These are phyloP conservation scores for Paspalum notatum DNA, from an alignment of 176 grass and related monocot species.

Conservation along the genomic window DNA sequence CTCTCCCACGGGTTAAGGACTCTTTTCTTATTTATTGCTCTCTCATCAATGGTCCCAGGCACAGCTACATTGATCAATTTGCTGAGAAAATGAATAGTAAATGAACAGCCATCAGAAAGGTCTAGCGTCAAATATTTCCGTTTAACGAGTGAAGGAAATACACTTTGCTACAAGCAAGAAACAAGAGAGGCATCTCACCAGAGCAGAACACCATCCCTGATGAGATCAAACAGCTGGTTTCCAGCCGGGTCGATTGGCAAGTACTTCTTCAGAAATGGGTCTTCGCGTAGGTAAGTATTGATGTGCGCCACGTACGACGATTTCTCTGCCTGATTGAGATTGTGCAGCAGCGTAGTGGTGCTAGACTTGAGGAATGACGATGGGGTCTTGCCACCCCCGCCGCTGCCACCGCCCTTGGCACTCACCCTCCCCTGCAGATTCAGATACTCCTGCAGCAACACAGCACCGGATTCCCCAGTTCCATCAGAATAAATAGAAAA, in stretches of 20 bases:
- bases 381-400: conserved; percentile 45
- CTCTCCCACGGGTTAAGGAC: conserved; percentile 98
- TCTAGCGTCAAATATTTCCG: conserved; percentile 14
- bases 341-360: conserved; percentile 86
- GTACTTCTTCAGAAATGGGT: conserved; percentile 90
- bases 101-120: conserved; percentile 38
- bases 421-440: conserved; percentile 66
- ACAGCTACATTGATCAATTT: conserved; percentile 99
- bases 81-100: conserved; percentile 59
- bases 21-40: conserved; percentile 98
- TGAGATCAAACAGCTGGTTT: conserved; percentile 78
- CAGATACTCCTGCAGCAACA: conserved; percentile 69
- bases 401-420: conserved; percentile 52
- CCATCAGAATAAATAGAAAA: conserved; percentile 9
- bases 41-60: conserved; percentile 96
- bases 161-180: conserved; percentile 27
- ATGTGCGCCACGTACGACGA: conserved; percentile 93
- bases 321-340: conserved; percentile 93
- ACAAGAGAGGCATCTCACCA: conserved; percentile 59
- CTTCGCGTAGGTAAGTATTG: conserved; percentile 86
- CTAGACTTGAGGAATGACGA: conserved; percentile 90
- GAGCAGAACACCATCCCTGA: conserved; percentile 91
- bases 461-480: background rate
- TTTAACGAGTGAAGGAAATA: conserved; percentile 32
- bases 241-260: conserved; percentile 77